phyloP scores from a whole-genome alignment of 495 filamentous ascomycete species.

The Xylaria flabelliformis region DNA sequence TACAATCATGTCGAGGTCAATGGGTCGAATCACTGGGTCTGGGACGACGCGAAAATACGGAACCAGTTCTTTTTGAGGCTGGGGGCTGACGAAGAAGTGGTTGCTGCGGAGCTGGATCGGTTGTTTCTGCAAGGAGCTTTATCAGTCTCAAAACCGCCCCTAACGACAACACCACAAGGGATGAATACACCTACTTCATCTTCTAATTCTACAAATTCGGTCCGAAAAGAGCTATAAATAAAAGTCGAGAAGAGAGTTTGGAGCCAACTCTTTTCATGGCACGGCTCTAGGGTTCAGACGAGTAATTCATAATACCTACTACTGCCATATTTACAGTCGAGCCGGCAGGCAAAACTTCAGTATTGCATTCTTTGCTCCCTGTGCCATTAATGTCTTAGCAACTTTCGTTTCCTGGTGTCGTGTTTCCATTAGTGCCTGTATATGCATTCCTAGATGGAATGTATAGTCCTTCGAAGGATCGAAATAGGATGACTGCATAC shows the following conservation, averaged over 20 bases:
- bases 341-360: background rate
- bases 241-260: background rate
- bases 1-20: conserved; percentile 40
- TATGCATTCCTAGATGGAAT: background rate
- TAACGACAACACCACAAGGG: no score
- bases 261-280: background rate
- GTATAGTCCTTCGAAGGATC: background rate
- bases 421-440: background rate
- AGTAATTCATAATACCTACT: background rate
- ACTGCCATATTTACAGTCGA: background rate
- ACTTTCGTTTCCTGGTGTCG: background rate
- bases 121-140: conserved; percentile 19
- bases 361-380: background rate
- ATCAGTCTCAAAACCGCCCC: conserved; percentile 1
- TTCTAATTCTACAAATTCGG: background rate
- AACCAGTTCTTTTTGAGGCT: conserved; percentile 46
- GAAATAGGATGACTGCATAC: background rate
- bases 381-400: background rate
- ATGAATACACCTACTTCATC: background rate
- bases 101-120: conserved; percentile 35
- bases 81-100: conserved; percentile 28
- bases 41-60: conserved; percentile 35
- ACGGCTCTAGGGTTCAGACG: background rate
- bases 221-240: background rate
- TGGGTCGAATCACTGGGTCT: conserved; percentile 48